Base-by-base conservation (phyloP, 2,329 filamentous ascomycete species). In the Xenoacremonium recifei region DNA sequence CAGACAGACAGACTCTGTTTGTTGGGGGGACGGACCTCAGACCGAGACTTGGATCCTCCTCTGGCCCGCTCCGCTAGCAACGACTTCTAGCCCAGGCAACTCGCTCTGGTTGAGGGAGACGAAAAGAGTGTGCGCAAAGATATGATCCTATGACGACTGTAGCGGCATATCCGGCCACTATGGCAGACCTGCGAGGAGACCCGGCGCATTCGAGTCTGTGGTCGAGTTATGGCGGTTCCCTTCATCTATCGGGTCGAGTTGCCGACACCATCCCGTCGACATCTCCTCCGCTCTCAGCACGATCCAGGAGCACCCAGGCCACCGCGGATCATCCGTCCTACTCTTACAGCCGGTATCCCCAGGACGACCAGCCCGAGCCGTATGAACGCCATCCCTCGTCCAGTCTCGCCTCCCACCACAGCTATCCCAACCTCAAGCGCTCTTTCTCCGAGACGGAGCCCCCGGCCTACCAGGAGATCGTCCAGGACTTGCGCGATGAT, bases 111-210 rank as follows among this genome's bases (percentile, higher is more conserved):
- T 54, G 49, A 53, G 48, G 44, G 50, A 50, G 51, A 54, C 42
- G 46, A 42, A 40, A 47, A 44, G 16, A 9, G 29, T 35, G 37
- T 47, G 40, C 47, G 44, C 45, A 49, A 51, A 60, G 71, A 69
- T 59, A 78, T 76, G 75, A 61, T 70, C 74, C 67, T 73, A 80
- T 80, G 76, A 79, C 77, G 71, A 77, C 76, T 69, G 75, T 75
- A 60, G 68, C 76, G 64, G 77, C 76, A 53, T 79, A 80, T 65
- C 74, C 77, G 69, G 73, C 75, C 61, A 77, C 72, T 62, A 81
- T 82, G 78, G 76, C 78, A 75, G 78, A 81, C 63, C 63, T 82
- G 69, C 80, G 80, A 72, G 68, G 70, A 61, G 78, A 82, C 65
- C 67, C 76, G 59, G 65, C 72, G 61, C 77, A 80, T 64, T 69